A percentile compares a stretch with the other conserved stretches of the same genome.
phyloP scores from a whole-genome alignment of 345 rosid species.

The Salix exigua region DNA sequence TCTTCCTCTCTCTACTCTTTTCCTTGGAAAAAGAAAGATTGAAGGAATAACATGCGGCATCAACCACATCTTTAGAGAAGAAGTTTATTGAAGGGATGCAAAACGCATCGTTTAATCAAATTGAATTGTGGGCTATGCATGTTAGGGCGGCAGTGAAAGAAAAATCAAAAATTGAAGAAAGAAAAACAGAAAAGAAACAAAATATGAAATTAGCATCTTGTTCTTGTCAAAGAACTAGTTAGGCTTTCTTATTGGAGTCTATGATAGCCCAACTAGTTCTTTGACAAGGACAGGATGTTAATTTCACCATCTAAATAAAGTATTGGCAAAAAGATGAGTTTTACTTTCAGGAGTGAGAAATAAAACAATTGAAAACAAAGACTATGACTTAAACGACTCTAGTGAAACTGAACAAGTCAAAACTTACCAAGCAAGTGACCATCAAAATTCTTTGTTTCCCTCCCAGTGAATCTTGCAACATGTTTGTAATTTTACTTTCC shows the following conservation, averaged over 20 bases:
- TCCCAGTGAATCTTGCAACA: constrained; percentile 68
- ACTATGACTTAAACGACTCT: not conserved
- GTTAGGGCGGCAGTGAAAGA: not conserved
- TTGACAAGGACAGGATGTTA: constrained; percentile 61
- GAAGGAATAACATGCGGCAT: not conserved
- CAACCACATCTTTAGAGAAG: too few species aligned
- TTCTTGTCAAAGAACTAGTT: too few species aligned
- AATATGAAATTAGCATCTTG: too few species aligned
- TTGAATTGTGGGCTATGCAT: too few species aligned
- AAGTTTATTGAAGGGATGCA: too few species aligned
- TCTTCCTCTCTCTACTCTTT: not conserved
- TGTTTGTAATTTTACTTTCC: constrained; percentile 67
- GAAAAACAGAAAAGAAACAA: not conserved
- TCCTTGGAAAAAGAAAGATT: not conserved
- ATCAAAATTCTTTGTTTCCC: constrained; percentile 45
- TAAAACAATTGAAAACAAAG: constrained; percentile 5
- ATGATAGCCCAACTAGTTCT: constrained; percentile 22
- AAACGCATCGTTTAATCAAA: too few species aligned
- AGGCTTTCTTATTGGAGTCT: constrained; percentile 37
- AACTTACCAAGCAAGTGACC: constrained; percentile 66
- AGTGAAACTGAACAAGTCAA: not conserved
- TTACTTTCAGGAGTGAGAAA: constrained; percentile 28
- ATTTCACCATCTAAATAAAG: constrained; percentile 55
- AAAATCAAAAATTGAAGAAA: not conserved
- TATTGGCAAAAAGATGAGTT: constrained; percentile 64